phyloP scores from a whole-genome alignment of 1,139 yeast species.

The Kodamaea alishanica region DNA sequence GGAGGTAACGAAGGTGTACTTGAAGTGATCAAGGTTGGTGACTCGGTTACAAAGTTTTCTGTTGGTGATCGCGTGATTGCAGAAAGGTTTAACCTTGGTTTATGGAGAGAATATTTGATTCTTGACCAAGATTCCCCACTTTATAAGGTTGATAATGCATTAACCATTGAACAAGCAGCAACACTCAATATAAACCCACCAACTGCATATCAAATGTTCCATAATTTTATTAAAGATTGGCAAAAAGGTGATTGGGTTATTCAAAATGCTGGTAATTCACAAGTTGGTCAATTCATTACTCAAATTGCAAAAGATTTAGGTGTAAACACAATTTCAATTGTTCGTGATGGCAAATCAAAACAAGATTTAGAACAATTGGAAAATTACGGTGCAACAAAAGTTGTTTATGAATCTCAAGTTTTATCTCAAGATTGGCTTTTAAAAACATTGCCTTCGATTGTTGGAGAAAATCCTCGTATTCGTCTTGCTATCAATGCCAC shows the following conservation, averaged over 20 bases:
- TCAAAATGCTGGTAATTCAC: conserved; percentile 36
- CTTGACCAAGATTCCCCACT: conserved; percentile 18
- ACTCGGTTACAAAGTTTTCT: conserved; percentile 16
- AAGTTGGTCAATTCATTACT: conserved; percentile 28
- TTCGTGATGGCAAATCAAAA: conserved; percentile 31
- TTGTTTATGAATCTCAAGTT: conserved; percentile 25
- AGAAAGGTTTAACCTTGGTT: conserved; percentile 29
- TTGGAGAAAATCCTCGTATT: conserved; percentile 18
- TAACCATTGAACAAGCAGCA: conserved; percentile 30
- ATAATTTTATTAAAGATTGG: conserved; percentile 29
- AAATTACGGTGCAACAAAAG: conserved; percentile 31
- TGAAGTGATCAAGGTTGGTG: conserved; percentile 25
- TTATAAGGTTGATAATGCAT: conserved; percentile 13
- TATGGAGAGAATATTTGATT: conserved; percentile 30
- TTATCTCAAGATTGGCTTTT: conserved; percentile 11
- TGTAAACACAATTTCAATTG: conserved; percentile 27
- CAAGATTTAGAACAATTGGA: conserved; percentile 21
- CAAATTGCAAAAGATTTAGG: conserved; percentile 26
- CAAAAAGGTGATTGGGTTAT: conserved; percentile 31
- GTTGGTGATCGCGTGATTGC: conserved; percentile 35
- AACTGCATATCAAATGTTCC: conserved; percentile 32
- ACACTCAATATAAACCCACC: conserved; percentile 34
- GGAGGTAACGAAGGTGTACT: conserved; percentile 41
- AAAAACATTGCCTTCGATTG: conserved; percentile 11
- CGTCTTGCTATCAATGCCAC: conserved; percentile 33